Evolutionary conservation across 108 stramenopile species (phyloP), one percentile per base, ranked within the genome.

Genomic region (Cyclotella baltica): DNA sequence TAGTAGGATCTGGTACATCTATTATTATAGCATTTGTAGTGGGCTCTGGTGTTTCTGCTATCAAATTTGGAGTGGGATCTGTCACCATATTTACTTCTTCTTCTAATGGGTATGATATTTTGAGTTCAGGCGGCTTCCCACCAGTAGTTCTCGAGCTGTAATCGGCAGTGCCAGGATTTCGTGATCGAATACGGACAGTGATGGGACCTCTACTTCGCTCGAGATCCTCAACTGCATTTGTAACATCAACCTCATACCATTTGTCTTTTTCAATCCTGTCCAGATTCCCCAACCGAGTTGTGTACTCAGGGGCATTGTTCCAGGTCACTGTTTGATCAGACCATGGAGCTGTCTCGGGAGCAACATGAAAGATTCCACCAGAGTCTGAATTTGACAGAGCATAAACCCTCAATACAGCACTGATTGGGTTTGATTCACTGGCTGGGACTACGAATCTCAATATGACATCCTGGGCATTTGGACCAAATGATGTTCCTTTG

Each of bases 271-370:
- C 35, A 29, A 82, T 58, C 11, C 15, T 28, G 43, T 56, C 81
- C 29, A 82, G 43, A 53, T 34, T 72, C 3, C 70, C 70, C 6
- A 78, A 30, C 20, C 74, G 62, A 67, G 43, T 23, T 23, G 9
- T 52, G 46, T 68, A 66, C 38, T 72, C 56, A 34, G 81, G 81
- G 29, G 81, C 74, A 67, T 29, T 72, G 28, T 57, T 67, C 81
- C 81, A 82, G 58, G 81, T 82, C 31, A 76, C 81, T n/a, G 81
- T 59, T 38, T 75, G 35, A 33, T 82, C 81, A n/a, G 68, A 62
- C 81, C 81, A 82, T 0, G 71, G 16, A 30, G 46, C 38, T 16
- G 75, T 37, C 28, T 59, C 64, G n/a, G 66, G 37, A 15, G 67
- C 73, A 31, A 59, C 43, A 27, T 71, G 70, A 51, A 82, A 71